These are phyloP conservation scores for Pythium sp. DNA, from an alignment of 352 stramenopile species.

Conservation along the genomic window DNA sequence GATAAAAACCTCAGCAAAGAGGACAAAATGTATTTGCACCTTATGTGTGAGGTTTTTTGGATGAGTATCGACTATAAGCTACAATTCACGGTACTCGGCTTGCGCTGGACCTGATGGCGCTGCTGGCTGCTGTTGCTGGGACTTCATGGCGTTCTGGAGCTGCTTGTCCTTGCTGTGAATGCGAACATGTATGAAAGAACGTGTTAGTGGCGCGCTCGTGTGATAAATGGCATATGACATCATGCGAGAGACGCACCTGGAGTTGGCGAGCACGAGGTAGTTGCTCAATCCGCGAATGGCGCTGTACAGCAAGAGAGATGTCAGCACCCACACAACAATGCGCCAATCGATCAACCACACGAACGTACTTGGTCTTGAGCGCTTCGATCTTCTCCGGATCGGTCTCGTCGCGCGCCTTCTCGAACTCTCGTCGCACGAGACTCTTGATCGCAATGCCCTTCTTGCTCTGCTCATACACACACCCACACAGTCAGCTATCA, in stretches of 20 bases:
- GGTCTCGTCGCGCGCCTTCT: constrained; percentile 72
- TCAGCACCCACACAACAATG: constrained; percentile 7
- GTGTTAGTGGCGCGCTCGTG: not conserved
- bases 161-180: constrained; percentile 81
- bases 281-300: constrained; percentile 82
- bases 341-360: not conserved
- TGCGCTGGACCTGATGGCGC: constrained; percentile 40
- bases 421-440: constrained; percentile 75
- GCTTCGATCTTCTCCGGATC: constrained; percentile 81
- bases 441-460: constrained; percentile 75
- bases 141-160: constrained; percentile 78
- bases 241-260: constrained; percentile 37
- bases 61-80: constrained; percentile 13
- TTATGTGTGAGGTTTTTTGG: not conserved
- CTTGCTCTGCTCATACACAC: constrained; percentile 53
- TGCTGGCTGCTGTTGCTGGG: constrained; percentile 28
- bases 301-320: constrained; percentile 25
- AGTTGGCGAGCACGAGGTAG: constrained; percentile 87
- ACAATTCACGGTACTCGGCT: constrained; percentile 81
- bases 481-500: not conserved
- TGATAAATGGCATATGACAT: not conserved
- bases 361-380: constrained; percentile 79
- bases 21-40: not conserved
- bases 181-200: not conserved
- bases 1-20: not conserved